A percentile compares a stretch with the other conserved stretches of the same genome.
Conservation (phyloP, 1,284 basidiomycete genomes). For the Puccinia brachypodii region DNA sequence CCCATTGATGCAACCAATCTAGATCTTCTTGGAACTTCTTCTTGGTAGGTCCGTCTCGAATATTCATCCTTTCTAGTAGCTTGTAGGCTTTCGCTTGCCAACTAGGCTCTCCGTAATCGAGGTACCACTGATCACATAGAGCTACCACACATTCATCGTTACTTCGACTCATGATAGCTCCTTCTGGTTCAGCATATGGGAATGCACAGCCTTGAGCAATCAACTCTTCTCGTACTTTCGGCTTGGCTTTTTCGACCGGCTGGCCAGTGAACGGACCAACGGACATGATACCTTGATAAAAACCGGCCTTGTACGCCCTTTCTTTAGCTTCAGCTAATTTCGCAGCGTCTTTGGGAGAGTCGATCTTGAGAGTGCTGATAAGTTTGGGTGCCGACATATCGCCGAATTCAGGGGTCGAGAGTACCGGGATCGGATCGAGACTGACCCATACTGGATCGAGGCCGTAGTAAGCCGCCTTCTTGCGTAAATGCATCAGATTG, state of each 20-base stretch:
- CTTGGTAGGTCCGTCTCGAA: constrained; percentile 82
- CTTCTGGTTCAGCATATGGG: constrained; percentile 94
- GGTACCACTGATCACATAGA: constrained; percentile 98
- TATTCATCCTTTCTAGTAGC: constrained; percentile 86
- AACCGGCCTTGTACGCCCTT: constrained; percentile 96
- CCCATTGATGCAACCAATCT: constrained; percentile 98
- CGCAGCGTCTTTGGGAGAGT: constrained; percentile 90
- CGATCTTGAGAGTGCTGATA: constrained; percentile 87
- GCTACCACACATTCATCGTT: constrained; percentile 97
- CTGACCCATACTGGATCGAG: constrained; percentile 87
- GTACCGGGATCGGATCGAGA: constrained; percentile 81
- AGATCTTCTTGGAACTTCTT: constrained; percentile 89
- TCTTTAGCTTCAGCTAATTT: constrained; percentile 96
- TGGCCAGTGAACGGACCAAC: constrained; percentile 84
- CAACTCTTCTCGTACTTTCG: constrained; percentile 80
- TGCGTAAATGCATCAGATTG: constrained; percentile 85
- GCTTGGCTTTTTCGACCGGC: constrained; percentile 85
- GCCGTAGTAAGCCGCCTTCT: constrained; percentile 96
- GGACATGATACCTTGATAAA: constrained; percentile 88
- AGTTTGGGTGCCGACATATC: constrained; percentile 86
- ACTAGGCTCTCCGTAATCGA: constrained; percentile 88
- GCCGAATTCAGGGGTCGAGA: constrained; percentile 85
- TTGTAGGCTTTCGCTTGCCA: constrained; percentile 86
- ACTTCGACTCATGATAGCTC: constrained; percentile 81
- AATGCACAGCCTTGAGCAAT: constrained; percentile 77